Conservation (phyloP, 2,329 filamentous ascomycete species). For the Monosporascus sp. region DNA sequence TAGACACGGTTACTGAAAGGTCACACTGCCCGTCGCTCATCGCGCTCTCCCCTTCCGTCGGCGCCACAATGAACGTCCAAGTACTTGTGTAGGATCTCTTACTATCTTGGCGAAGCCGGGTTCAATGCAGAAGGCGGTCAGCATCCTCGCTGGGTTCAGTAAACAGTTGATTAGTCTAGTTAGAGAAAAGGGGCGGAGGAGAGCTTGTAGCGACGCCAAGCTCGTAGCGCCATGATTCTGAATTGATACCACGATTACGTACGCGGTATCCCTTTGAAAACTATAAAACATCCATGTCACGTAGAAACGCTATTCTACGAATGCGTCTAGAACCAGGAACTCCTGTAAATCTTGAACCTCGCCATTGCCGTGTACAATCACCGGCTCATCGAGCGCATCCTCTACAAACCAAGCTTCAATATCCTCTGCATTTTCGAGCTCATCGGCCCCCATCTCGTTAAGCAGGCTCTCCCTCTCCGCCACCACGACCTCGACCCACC, state of each 20-base stretch:
- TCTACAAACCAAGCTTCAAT: conserved; percentile 21
- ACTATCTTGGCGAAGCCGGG: too few relatives aligned
- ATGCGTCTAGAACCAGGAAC: not conserved
- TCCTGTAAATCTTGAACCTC: not conserved
- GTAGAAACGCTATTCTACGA: not conserved
- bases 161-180: too few relatives aligned
- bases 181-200: too few relatives aligned
- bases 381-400: not conserved
- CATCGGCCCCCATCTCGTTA: conserved; percentile 33
- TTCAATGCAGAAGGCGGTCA: too few relatives aligned
- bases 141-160: too few relatives aligned
- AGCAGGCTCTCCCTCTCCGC: conserved; percentile 40
- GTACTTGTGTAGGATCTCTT: too few relatives aligned
- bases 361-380: not conserved
- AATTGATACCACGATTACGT: not conserved
- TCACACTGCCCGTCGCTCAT: too few relatives aligned
- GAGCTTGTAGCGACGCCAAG: too few relatives aligned
- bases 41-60: too few relatives aligned
- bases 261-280: not conserved
- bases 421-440: conserved; percentile 33
- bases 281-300: not conserved
- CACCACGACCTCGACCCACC: conserved; percentile 41
- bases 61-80: too few relatives aligned
- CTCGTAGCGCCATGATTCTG: too few relatives aligned
- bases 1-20: too few relatives aligned